Conservation (phyloP, 306 rosid genomes). For the Sicyos baderoa region DNA sequence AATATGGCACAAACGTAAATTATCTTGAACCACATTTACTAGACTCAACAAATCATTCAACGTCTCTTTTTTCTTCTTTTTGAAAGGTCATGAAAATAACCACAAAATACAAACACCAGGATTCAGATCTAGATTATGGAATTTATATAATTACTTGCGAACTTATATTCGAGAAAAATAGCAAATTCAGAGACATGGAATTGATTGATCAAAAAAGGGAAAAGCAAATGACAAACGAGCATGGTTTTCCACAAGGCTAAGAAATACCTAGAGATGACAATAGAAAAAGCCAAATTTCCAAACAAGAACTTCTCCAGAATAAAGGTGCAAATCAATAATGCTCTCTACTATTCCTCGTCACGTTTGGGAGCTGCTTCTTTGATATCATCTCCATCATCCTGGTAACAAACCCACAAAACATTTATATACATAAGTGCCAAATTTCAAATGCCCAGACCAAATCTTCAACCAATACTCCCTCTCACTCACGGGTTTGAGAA, state of each 20-base stretch:
- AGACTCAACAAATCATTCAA: neutral
- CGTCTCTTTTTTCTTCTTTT: too few species aligned
- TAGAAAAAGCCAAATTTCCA: constrained; percentile 30
- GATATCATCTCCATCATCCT: constrained; percentile 98
- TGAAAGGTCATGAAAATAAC: neutral
- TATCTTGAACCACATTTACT: neutral
- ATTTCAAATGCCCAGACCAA: too few species aligned
- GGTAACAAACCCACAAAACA: constrained; percentile 3
- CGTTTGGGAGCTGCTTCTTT: constrained; percentile 81
- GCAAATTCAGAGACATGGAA: constrained; percentile 47
- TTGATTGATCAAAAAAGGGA: constrained; percentile 25
- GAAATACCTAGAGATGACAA: constrained; percentile 25
- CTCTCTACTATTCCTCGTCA: constrained; percentile 60
- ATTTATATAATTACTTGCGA: neutral
- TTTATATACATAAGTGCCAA: neutral
- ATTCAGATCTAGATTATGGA: neutral
- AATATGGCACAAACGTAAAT: neutral
- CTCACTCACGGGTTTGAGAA: too few species aligned
- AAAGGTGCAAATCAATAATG: constrained; percentile 31
- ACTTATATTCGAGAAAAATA: constrained; percentile 32
- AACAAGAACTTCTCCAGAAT: constrained; percentile 56
- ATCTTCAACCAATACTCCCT: too few species aligned
- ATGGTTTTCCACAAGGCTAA: constrained; percentile 51
- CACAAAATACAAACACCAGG: neutral
- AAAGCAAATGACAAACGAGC: constrained; percentile 18